Base-by-base conservation (phyloP, 169 alveolate genomes). In the Plasmodium reichenowi region DNA sequence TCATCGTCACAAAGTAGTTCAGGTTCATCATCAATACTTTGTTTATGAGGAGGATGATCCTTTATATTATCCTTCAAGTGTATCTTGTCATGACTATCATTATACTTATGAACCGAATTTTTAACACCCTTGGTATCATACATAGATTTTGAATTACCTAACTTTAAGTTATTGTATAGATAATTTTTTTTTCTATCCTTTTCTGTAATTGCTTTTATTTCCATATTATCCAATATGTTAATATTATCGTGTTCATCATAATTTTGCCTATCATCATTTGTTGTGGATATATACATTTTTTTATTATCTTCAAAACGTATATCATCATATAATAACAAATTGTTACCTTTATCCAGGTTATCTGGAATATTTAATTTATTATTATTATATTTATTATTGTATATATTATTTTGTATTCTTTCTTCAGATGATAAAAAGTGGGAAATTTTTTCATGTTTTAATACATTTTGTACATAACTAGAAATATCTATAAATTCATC, bases 401-500 rank as follows among this genome's bases (percentile, higher is more conserved):
- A 38, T 38, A 38, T 9, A 13, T 13, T 13, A 17, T 45, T 38
- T 52, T 6, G 3, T 10, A 26, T 70, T 47, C 8, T 38, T 10
- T 2, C 58, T 22, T 12, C 83, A 3, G 22, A 13, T 56, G 64
- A 6, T 56, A 56, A 13, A 20, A 56, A 13, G 17, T 56, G 64
- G 12, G 64, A 56, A 56, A 45, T 66, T 32, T 54, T 62, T 4
- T 86, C 92, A 86, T 63, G 29, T 52, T 56, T 59, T 22, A 86
- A 74, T 24, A 74, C 58, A 86, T 72, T 52, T 43, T 86, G 92
- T 3, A 86, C 29, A 63, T 71, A 72, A 15, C 29, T 86, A 29
- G 87, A 24, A 47, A 86, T 58, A 20, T 86, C 92, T 67, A 54
- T 24, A 54, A 86, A 86, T 47, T 86, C 85, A 38, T 38, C 47